phyloP scores from a whole-genome alignment of 495 filamentous ascomycete species.

The Lophiotrema nucula region DNA sequence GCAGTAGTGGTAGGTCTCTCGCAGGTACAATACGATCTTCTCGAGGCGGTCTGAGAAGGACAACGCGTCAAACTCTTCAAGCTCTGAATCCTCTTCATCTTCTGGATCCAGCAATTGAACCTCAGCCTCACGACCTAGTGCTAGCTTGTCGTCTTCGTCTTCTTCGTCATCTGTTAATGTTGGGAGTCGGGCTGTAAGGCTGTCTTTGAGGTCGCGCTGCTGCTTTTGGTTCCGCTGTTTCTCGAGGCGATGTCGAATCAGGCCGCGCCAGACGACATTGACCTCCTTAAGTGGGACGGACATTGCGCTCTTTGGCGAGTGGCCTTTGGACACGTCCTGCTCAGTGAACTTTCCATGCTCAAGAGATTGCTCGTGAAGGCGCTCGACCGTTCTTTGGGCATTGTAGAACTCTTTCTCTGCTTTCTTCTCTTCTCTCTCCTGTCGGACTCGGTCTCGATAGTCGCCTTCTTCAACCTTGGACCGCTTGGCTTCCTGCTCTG shows the following conservation, averaged over 20 bases:
- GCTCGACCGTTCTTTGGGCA: conserved; percentile 80
- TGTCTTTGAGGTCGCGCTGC: conserved; percentile 59
- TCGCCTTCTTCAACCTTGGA: conserved; percentile 68
- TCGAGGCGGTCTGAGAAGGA: conserved; percentile 61
- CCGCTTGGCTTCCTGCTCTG: conserved; percentile 54
- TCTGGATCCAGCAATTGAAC: conserved; percentile 50
- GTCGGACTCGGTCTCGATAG: conserved; percentile 70
- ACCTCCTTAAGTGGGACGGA: conserved; percentile 54
- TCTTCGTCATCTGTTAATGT: conserved; percentile 54
- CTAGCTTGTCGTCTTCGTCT: conserved; percentile 57
- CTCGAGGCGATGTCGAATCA: conserved; percentile 66
- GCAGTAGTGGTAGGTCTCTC: conserved; percentile 75
- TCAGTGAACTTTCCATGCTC: not conserved
- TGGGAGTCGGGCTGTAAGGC: conserved; percentile 51
- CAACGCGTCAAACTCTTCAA: conserved; percentile 79
- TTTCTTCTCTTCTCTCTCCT: conserved; percentile 69
- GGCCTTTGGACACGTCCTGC: not conserved
- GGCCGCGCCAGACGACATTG: conserved; percentile 75
- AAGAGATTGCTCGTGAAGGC: conserved; percentile 57
- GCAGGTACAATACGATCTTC: conserved; percentile 64
- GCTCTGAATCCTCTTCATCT: conserved; percentile 77
- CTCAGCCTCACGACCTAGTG: conserved; percentile 51
- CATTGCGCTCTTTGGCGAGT: not conserved
- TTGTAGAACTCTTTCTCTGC: conserved; percentile 64
- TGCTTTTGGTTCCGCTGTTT: conserved; percentile 67